phyloP scores from a whole-genome alignment of 176 grass and related monocot species.

The barley (Hordeum vulgare) region MorexV3_pseudomolecules_assembly NC_058524.1:11803584-11804083 shows the following conservation, averaged over 20 bases:
- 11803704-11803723: conserved; percentile 41
- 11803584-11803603: conserved; percentile 48
- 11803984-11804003: too few species aligned
- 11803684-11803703: conserved; percentile 40
- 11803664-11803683: conserved; percentile 39
- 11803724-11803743: conserved; percentile 48
- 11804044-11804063: too few species aligned
- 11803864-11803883: conserved; percentile 76
- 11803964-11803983: too few species aligned
- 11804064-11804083: too few species aligned
- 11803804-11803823: conserved; percentile 37
- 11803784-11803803: conserved; percentile 67
- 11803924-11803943: too few species aligned
- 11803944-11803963: too few species aligned
- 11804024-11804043: too few species aligned
- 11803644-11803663: conserved; percentile 14
- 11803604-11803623: conserved; percentile 46
- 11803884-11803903: too few species aligned
- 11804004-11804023: too few species aligned
- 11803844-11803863: conserved; percentile 69
- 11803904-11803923: too few species aligned
- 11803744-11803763: conserved; percentile 73
- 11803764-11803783: conserved; percentile 81
- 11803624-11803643: conserved; percentile 4
- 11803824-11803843: conserved; percentile 20